These are phyloP conservation scores for Blepharisma stoltei DNA, from an alignment of 73 alveolate genomes.

Conservation along the genomic window DNA sequence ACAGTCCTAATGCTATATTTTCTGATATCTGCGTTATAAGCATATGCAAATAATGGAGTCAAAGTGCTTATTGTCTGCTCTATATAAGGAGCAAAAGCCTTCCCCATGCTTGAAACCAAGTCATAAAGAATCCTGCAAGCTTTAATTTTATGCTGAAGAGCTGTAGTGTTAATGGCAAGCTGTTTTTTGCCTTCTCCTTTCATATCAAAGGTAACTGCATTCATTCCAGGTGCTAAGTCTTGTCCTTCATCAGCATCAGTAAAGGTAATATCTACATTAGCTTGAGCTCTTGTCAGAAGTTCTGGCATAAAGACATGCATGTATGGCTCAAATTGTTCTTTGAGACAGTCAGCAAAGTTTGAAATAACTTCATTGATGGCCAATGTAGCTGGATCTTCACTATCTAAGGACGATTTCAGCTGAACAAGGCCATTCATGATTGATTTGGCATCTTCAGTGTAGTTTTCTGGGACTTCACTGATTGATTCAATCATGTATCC, in stretches of 20 bases:
- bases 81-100: background rate
- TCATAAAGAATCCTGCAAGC: conserved; percentile 20
- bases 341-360: conserved; percentile 11
- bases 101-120: background rate
- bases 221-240: conserved; percentile 8
- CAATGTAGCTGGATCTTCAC: conserved; percentile 20
- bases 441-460: background rate
- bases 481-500: conserved; percentile 1
- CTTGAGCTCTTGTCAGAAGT: background rate
- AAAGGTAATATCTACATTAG: conserved; percentile 7
- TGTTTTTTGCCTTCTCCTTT: conserved; percentile 22
- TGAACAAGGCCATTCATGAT: conserved; percentile 9
- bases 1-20: conserved; percentile 18
- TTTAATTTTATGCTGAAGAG: conserved; percentile 21
- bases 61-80: background rate
- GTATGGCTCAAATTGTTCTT: background rate
- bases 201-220: conserved; percentile 15
- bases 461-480: conserved; percentile 11
- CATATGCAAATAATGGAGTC: conserved; percentile 8
- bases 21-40: background rate
- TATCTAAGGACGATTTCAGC: background rate
- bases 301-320: conserved; percentile 25
- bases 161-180: conserved; percentile 20
- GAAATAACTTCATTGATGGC: conserved; percentile 23
- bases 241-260: background rate